Evolutionary conservation across 1,139 yeast genomes (phyloP).

Genomic region (Blastobotrys proliferans): DNA sequence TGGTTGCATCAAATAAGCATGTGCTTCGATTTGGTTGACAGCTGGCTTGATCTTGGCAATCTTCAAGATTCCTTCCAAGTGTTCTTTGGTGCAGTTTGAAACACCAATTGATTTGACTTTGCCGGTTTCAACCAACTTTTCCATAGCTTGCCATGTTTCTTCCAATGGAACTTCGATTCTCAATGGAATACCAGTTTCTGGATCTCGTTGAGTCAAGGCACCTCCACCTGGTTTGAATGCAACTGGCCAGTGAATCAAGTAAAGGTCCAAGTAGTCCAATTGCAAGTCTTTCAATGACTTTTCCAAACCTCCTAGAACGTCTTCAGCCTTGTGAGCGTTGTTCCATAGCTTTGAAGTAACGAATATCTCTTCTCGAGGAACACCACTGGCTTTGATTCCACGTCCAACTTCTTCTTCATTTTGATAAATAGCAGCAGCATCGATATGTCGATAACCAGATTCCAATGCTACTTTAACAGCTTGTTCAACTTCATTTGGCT

Average conservation of each 20-base stretch:
- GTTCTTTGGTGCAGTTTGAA: conserved; percentile 73
- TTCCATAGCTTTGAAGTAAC: conserved; percentile 78
- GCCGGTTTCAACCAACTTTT: conserved; percentile 49
- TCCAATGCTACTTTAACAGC: conserved; percentile 36
- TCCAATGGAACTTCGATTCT: conserved; percentile 49
- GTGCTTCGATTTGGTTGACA: conserved; percentile 82
- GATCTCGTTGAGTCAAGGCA: conserved; percentile 36
- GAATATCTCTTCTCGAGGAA: conserved; percentile 61
- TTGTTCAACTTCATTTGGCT: conserved; percentile 35
- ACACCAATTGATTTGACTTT: conserved; percentile 71
- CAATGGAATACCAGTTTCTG: conserved; percentile 35
- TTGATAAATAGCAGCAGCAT: conserved; percentile 55
- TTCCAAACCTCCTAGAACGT: conserved; percentile 53
- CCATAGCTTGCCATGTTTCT: conserved; percentile 44
- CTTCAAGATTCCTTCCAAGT: conserved; percentile 67
- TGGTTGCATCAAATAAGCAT: conserved; percentile 80
- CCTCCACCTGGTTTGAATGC: conserved; percentile 33
- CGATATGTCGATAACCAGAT: conserved; percentile 59
- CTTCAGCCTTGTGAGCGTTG: conserved; percentile 49
- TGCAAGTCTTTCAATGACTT: conserved; percentile 51
- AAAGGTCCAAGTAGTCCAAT: conserved; percentile 63
- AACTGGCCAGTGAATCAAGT: conserved; percentile 41
- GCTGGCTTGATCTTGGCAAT: conserved; percentile 70
- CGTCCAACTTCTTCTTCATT: conserved; percentile 57
- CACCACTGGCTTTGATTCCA: conserved; percentile 32